Base-by-base conservation (phyloP, 495 filamentous ascomycete genomes). In the Penicillium soppii region DNA sequence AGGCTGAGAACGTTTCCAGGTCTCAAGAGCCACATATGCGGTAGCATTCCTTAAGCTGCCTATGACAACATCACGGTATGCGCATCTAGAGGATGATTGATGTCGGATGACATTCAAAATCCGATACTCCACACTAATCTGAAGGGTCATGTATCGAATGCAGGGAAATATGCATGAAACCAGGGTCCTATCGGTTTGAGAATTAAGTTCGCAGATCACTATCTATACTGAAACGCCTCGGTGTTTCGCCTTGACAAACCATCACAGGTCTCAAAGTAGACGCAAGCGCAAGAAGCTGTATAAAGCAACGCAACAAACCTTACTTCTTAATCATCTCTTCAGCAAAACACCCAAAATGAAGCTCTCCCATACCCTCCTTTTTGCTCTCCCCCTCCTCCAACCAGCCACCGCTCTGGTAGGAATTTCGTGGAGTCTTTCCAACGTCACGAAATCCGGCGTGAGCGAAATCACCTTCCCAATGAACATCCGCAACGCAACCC, bases 381-480 rank as follows among this genome's bases (percentile, higher is more conserved):
- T 26, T 10, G 17, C 41, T 20, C n/a, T 43, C 26, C 26, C 23
- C 5, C 15, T 52, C 20, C 41, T 50, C 16, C 33, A 37, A 15
- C 46, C 53, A 7, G 15, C 47, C 27, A 8, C 20, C 12, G 56
- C 56, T 46, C 46, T 51, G 5, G 52, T 55, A 21, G 56, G 56
- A 19, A 15, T 54, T 3, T 13, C 37, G 2, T 58, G 56, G 56
- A 46, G 21, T 20, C 29, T 60, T 7, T 29, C 38, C 12, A 35
- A 60, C 42, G 37, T 49, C 15, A 26, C 56, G 20, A 27, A 42
- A 1, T 4, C 27, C 4, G 63, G 63, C 1, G 37, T 67, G 7
- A 43, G 26, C 1, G 61, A 65, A 38, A 62, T 67, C 5, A 62
- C 50, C 16, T 67, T 67, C 53, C 64, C 64, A 10, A 65, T 67